phyloP scores from a whole-genome alignment of 1,284 basidiomycete genomes.

The Hortiboletus rubellus region DNA sequence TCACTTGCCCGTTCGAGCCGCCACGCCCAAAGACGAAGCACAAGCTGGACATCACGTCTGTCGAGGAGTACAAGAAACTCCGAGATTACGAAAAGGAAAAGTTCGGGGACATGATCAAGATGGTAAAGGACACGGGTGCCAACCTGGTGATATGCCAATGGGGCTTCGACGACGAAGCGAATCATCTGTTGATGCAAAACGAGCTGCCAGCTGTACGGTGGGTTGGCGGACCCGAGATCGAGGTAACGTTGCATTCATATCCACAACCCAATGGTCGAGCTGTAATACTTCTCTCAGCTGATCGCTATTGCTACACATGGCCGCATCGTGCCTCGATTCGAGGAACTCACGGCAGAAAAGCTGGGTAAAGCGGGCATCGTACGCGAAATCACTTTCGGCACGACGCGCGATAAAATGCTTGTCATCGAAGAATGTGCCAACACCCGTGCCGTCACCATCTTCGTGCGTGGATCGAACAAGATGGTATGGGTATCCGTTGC shows the following conservation, averaged over 20 bases:
- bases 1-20: constrained; percentile 98
- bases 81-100: constrained; percentile 95
- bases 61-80: constrained; percentile 98
- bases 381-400: constrained; percentile 93
- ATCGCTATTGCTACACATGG: constrained; percentile 99
- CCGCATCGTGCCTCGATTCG: constrained; percentile 96
- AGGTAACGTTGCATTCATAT: constrained; percentile 52
- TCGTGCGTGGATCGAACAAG: constrained; percentile 97
- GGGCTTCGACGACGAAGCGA: constrained; percentile 99
- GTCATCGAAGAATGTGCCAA: constrained; percentile 99
- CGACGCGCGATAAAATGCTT: constrained; percentile 98
- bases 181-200: constrained; percentile 97
- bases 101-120: constrained; percentile 96
- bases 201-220: constrained; percentile 97
- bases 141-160: constrained; percentile 99
- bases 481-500: constrained; percentile 63
- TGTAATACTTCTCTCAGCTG: constrained; percentile 50
- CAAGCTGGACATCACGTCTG: constrained; percentile 95
- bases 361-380: constrained; percentile 93
- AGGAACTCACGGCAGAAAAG: constrained; percentile 90
- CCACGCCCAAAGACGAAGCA: constrained; percentile 99
- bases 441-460: constrained; percentile 94
- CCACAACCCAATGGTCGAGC: not conserved
- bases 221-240: constrained; percentile 99
- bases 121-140: constrained; percentile 96